Conservation (phyloP, 2,329 filamentous ascomycete species). For the Teratosphaeria pseudoeucalypti region DNA sequence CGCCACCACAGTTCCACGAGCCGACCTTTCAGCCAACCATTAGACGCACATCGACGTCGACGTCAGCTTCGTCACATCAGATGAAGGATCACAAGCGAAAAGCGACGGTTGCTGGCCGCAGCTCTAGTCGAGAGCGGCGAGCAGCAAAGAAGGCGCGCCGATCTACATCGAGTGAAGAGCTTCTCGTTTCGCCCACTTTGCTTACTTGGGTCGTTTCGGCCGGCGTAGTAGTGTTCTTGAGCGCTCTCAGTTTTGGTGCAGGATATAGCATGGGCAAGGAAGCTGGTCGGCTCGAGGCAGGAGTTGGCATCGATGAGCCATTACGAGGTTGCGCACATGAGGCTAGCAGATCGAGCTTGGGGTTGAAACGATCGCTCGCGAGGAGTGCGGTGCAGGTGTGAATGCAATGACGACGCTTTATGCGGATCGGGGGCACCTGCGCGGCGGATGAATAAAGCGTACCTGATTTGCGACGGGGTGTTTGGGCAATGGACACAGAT, state of each 20-base stretch:
- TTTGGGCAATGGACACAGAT: not conserved
- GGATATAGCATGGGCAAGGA: conserved; percentile 48
- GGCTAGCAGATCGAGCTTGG: conserved; percentile 21
- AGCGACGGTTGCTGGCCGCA: conserved; percentile 27
- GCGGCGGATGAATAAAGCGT: not conserved
- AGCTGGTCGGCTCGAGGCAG: conserved; percentile 15
- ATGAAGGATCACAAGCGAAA: conserved; percentile 36
- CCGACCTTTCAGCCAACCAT: conserved; percentile 28
- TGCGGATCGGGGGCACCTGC: not conserved
- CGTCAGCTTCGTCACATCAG: conserved; percentile 17
- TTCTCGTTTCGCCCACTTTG: conserved; percentile 45
- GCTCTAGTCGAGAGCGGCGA: conserved; percentile 35
- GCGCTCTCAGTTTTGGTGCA: conserved; percentile 54
- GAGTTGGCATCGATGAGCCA: conserved; percentile 10
- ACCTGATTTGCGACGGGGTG: not conserved
- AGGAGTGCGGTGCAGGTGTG: conserved; percentile 22
- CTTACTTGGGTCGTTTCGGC: conserved; percentile 58
- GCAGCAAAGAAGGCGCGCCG: conserved; percentile 34
- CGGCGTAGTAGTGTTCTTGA: conserved; percentile 53
- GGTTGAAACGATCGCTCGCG: conserved; percentile 22
- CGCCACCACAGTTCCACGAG: conserved; percentile 17
- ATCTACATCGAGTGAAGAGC: conserved; percentile 12
- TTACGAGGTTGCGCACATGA: conserved; percentile 23
- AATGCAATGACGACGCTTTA: not conserved
- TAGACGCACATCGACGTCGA: conserved; percentile 20